phyloP scores from a whole-genome alignment of 2,329 filamentous ascomycete genomes.

The Pezicula neosporulosa region DNA sequence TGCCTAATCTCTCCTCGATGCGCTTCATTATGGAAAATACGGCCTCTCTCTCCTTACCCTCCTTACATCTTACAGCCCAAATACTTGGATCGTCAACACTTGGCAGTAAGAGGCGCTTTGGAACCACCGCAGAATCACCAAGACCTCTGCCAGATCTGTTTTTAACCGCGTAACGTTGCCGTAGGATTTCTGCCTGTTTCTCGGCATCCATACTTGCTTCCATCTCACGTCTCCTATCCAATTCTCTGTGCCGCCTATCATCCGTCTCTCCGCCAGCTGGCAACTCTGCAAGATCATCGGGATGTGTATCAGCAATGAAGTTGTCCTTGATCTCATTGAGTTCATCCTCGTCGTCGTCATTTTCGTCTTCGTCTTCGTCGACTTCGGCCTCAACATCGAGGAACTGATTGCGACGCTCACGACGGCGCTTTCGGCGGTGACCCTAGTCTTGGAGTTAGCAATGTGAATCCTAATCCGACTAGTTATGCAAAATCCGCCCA shows the following conservation, averaged over 20 bases:
- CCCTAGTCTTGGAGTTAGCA: slow-evolving; percentile 40
- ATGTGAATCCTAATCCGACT: slow-evolving; percentile 20
- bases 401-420: slow-evolving; percentile 77
- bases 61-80: slow-evolving; percentile 89
- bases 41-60: slow-evolving; percentile 92
- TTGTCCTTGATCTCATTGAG: slow-evolving; percentile 73
- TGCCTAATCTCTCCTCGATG: slow-evolving; percentile 73
- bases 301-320: slow-evolving; percentile 85
- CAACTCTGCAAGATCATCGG: slow-evolving; percentile 79
- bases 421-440: slow-evolving; percentile 76
- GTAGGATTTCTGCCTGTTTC: slow-evolving; percentile 82
- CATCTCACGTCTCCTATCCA: slow-evolving; percentile 87
- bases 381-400: slow-evolving; percentile 98
- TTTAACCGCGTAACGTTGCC: slow-evolving; percentile 83
- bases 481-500: slow-evolving; percentile 4
- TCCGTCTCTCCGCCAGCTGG: slow-evolving; percentile 75
- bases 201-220: slow-evolving; percentile 89
- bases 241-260: slow-evolving; percentile 87
- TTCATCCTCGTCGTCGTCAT: slow-evolving; percentile 85
- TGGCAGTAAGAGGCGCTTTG: slow-evolving; percentile 82
- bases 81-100: slow-evolving; percentile 95
- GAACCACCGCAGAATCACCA: slow-evolving; percentile 72
- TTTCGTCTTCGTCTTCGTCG: slow-evolving; percentile 86
- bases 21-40: slow-evolving; percentile 86
- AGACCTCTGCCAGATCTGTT: slow-evolving; percentile 64